These are phyloP conservation scores for Plantago lanceolata DNA, from an alignment of 305 asterid genomes.

Conservation along the genomic window DNA sequence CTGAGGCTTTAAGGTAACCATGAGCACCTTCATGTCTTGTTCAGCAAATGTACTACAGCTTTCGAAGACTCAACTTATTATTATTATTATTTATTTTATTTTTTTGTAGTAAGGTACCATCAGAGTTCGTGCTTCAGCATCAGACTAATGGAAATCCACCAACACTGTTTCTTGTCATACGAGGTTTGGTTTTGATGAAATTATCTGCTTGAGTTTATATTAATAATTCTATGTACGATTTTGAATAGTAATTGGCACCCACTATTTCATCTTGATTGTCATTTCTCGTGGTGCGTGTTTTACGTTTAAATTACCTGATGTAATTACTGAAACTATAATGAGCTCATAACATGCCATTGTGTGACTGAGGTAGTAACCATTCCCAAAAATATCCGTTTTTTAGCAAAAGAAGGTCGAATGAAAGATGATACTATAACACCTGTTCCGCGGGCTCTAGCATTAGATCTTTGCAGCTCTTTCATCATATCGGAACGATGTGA, in stretches of 20 bases:
- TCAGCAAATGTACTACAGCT: constrained; percentile 16
- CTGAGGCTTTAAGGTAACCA: constrained; percentile 83
- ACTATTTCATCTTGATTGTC: constrained; percentile 18
- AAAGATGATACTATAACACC: not conserved
- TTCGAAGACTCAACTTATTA: constrained; percentile 2
- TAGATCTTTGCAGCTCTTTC: constrained; percentile 10
- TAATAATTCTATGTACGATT: constrained; percentile 12
- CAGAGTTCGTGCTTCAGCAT: constrained; percentile 89
- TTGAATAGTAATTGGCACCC: constrained; percentile 14
- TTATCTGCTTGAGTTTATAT: not conserved
- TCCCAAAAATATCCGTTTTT: constrained; percentile 20
- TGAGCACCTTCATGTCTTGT: constrained; percentile 20
- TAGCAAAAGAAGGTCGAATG: constrained; percentile 1
- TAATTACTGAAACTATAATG: constrained; percentile 11
- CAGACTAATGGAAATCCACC: constrained; percentile 97
- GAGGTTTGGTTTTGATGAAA: constrained; percentile 48
- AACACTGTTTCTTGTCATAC: constrained; percentile 68
- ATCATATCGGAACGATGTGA: constrained; percentile 5
- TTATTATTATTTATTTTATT: constrained; percentile 18
- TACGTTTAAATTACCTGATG: constrained; percentile 13
- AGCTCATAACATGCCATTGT: constrained; percentile 17
- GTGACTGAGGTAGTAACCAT: constrained; percentile 12
- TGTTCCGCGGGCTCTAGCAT: constrained; percentile 17
- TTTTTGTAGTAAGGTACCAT: constrained; percentile 84
- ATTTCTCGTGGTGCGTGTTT: constrained; percentile 11